Conservation (phyloP, 805 yeast genomes). For the Millerozyma miso region DNA sequence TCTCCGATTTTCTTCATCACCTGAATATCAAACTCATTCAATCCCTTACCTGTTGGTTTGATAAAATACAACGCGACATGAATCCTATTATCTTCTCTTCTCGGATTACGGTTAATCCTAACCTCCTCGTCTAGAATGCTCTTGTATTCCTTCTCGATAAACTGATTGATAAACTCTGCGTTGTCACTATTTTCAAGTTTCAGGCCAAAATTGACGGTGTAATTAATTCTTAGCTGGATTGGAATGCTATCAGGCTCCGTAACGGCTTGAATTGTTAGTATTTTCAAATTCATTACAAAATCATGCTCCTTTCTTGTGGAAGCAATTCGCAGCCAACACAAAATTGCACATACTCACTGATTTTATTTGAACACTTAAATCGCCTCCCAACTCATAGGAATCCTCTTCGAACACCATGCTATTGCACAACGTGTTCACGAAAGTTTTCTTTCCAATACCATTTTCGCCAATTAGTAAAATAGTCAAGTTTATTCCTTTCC, state of each 20-base stretch:
- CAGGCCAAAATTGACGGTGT: constrained; percentile 23
- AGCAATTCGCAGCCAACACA: background rate
- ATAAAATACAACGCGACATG: constrained; percentile 82
- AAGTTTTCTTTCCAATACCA: constrained; percentile 63
- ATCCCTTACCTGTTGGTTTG: constrained; percentile 60
- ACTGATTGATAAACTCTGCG: constrained; percentile 44
- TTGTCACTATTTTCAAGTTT: constrained; percentile 17
- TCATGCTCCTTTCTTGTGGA: no score
- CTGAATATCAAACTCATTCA: constrained; percentile 65
- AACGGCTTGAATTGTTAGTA: constrained; percentile 6
- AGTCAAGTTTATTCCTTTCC: constrained; percentile 20
- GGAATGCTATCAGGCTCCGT: constrained; percentile 12
- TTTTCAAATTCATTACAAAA: no score
- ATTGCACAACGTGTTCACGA: constrained; percentile 73
- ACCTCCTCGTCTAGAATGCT: constrained; percentile 64
- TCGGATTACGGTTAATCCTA: constrained; percentile 17
- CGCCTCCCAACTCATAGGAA: constrained; percentile 6
- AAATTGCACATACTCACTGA: constrained; percentile 6
- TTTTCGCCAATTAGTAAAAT: constrained; percentile 34
- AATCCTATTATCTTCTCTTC: constrained; percentile 55
- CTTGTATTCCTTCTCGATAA: constrained; percentile 74
- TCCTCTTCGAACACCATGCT: constrained; percentile 27
- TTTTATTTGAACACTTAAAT: background rate
- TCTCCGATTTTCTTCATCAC: constrained; percentile 67
- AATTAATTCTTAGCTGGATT: constrained; percentile 16